Evolutionary conservation across 345 rosid species (phyloP).

Genomic region (Rhodamnia rubescens): DNA sequence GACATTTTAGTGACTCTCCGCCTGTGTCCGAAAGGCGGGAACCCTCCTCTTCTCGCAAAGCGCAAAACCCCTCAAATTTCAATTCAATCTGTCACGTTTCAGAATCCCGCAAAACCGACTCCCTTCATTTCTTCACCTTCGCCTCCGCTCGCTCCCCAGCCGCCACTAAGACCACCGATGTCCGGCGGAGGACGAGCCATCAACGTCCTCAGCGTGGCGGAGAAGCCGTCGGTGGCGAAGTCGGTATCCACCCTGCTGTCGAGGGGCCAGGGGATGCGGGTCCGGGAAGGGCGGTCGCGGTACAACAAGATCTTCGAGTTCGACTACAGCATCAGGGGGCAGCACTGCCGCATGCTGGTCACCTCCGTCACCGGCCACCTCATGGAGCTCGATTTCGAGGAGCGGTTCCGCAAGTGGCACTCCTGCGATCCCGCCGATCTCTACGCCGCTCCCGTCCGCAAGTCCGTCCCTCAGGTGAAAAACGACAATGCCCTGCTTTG

Average conservation of each 20-base stretch:
- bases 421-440: conserved; percentile 92
- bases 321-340: conserved; percentile 67
- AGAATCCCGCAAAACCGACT: not conserved
- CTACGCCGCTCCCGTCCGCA: conserved; percentile 67
- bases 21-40: not conserved
- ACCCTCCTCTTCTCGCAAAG: not conserved
- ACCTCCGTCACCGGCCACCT: conserved; percentile 95
- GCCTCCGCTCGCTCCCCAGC: not conserved
- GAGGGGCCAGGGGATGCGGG: conserved; percentile 44
- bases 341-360: conserved; percentile 77
- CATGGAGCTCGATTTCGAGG: conserved; percentile 92
- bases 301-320: conserved; percentile 93
- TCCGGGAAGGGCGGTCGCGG: conserved; percentile 87
- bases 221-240: conserved; percentile 99
- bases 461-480: conserved; percentile 71
- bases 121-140: not conserved
- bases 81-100: not conserved
- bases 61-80: not conserved
- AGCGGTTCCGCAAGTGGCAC: conserved; percentile 89
- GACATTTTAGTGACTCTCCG: too few relatives aligned
- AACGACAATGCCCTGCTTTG: not conserved
- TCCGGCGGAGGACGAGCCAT: conserved; percentile 29
- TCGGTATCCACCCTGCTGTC: conserved; percentile 71
- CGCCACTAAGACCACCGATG: not conserved
- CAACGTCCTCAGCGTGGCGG: conserved; percentile 81